Base-by-base conservation (phyloP, 2,329 filamentous ascomycete species). In the Aspergillus pseudoterreus region DNA sequence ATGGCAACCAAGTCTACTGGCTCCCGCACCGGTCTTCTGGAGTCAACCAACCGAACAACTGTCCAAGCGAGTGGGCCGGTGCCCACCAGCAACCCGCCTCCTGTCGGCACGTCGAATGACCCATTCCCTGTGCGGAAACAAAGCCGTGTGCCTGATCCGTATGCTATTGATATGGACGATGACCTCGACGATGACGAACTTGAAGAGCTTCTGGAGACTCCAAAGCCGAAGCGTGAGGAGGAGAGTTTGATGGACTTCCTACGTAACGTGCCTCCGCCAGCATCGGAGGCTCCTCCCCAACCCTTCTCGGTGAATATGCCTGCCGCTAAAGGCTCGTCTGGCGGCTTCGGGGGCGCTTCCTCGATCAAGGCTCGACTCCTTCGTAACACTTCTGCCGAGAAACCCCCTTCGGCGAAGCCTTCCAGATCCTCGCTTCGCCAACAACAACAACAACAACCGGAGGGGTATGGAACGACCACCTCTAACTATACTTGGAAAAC, bases 71-170 rank as follows among this genome's bases (percentile, higher is more conserved):
- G 68, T n/a, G 35, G 54, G 19, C 30, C 55, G 3, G 53, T 53
- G 19, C 44, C 57, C 6, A 11, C 56, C 17, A 32, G 54, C 5
- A 53, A 55, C 15, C 43, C 57, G 8, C 15, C 38, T 10, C 38
- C 44, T 49, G 54, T 35, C 55, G 55, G 17, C 30, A 39, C n/a
- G 10, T 70, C 74, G 5, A 62, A 65, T 15, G 60, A 61, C 38
- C 56, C 77, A 69, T 79, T 84, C 66, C 86, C 89, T 4, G 81
- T 83, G 60, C 83, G 88, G 49, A 95, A 88, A 64, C 88, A 86
- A 42, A 82, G 86, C 43, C 84, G 90, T 24, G 83, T 91, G 47
- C 88, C 83, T 51, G 94, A 99, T 63, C 94, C 92, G 0, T 97
- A 97, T 59, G 90, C 91, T n/a, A 90, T 97, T 57, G 92, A 96